These are phyloP conservation scores for Cicer judaicum DNA, from an alignment of 306 rosid genomes.

Conservation along the genomic window DNA sequence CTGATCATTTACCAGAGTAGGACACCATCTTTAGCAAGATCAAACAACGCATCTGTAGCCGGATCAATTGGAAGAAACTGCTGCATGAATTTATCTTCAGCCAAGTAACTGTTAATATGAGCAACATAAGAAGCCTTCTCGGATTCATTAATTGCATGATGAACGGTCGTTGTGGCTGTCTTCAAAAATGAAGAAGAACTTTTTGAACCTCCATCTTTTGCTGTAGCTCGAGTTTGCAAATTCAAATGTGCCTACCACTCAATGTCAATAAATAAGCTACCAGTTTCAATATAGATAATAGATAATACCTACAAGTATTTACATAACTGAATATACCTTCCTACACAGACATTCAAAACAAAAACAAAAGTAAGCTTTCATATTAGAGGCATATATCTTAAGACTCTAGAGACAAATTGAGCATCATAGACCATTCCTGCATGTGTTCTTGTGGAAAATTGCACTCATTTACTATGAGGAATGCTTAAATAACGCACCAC, in stretches of 20 bases:
- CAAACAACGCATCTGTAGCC: slow-evolving; percentile 75
- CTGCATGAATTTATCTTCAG: slow-evolving; percentile 77
- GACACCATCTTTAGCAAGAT: slow-evolving; percentile 92
- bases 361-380: slow-evolving; percentile 14
- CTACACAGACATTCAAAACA: neutral
- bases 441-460: neutral
- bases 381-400: slow-evolving; percentile 10
- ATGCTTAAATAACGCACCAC: neutral
- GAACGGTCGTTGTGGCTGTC: slow-evolving; percentile 88
- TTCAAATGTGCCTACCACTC: slow-evolving; percentile 74
- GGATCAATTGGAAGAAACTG: slow-evolving; percentile 93
- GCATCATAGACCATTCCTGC: slow-evolving; percentile 17
- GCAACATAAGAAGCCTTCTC: slow-evolving; percentile 96
- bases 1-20: slow-evolving; percentile 80
- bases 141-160: slow-evolving; percentile 86
- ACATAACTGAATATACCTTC: slow-evolving; percentile 11
- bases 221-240: slow-evolving; percentile 64
- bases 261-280: slow-evolving; percentile 39
- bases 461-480: neutral
- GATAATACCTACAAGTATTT: slow-evolving; percentile 25
- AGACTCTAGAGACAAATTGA: slow-evolving; percentile 9
- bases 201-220: slow-evolving; percentile 72
- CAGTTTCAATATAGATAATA: slow-evolving; percentile 36
- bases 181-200: slow-evolving; percentile 83
- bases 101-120: slow-evolving; percentile 84